A percentile compares a stretch with the other conserved stretches of the same genome.
phyloP scores from a whole-genome alignment of 2,329 filamentous ascomycete species.

The Claviceps maximensis region DNA sequence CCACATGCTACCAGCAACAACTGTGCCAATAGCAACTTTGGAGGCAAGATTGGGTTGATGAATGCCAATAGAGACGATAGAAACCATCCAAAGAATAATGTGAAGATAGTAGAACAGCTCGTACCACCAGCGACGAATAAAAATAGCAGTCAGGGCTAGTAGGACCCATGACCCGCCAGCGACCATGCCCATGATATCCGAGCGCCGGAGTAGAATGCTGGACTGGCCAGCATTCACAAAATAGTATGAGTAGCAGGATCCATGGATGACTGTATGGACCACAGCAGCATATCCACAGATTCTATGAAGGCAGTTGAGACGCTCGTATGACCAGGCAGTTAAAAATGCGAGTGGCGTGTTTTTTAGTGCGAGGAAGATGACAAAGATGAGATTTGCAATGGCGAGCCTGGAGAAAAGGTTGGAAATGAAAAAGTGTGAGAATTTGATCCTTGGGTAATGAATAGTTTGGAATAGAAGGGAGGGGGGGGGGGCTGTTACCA shows the following conservation, averaged over 20 bases:
- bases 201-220: constrained; percentile 20
- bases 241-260: constrained; percentile 26
- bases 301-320: constrained; percentile 44
- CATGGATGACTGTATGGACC: constrained; percentile 31
- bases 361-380: constrained; percentile 42
- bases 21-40: constrained; percentile 28
- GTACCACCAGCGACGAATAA: constrained; percentile 35
- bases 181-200: constrained; percentile 35
- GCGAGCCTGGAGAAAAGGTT: constrained; percentile 20
- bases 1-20: constrained; percentile 35
- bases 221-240: constrained; percentile 21
- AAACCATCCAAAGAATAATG: constrained; percentile 33
- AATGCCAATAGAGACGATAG: constrained; percentile 33
- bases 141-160: constrained; percentile 27
- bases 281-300: constrained; percentile 38
- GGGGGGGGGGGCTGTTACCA: constrained; percentile 18
- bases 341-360: constrained; percentile 44
- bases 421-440: not conserved
- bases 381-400: constrained; percentile 33
- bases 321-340: constrained; percentile 42
- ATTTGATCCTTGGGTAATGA: not conserved
- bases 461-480: too few relatives aligned
- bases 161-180: constrained; percentile 32
- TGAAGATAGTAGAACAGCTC: constrained; percentile 44
- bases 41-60: constrained; percentile 35